Conservation (phyloP, 768 basidiomycete species). For the Naganishia randhawae region DNA sequence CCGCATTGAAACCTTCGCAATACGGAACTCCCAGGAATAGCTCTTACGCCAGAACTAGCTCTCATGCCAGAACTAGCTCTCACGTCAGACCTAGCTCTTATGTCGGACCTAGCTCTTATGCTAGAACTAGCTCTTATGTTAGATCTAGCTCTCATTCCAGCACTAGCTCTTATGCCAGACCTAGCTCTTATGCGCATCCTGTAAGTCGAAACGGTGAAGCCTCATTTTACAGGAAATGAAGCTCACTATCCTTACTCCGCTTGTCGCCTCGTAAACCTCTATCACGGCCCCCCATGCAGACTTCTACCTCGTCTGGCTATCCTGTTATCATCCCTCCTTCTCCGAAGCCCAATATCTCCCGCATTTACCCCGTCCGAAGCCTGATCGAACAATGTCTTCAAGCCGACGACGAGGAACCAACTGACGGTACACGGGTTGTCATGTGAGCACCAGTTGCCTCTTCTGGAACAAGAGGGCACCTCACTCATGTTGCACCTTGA, state of each 20-base stretch:
- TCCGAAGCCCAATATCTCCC: not conserved
- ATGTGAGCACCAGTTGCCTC: not conserved
- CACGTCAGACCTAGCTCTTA: too few species aligned
- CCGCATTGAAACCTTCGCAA: not conserved
- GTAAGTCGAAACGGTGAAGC: not conserved
- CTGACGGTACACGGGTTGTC: not conserved
- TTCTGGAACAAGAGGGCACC: not conserved
- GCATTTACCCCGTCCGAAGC: constrained; percentile 9
- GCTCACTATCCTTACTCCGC: too few species aligned
- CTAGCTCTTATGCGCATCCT: not conserved
- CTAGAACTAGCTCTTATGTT: too few species aligned
- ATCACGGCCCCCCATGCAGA: too few species aligned
- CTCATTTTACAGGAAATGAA: not conserved
- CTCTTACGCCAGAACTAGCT: not conserved
- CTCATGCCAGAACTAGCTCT: too few species aligned
- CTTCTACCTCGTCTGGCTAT: not conserved
- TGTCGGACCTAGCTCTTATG: too few species aligned
- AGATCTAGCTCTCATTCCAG: too few species aligned
- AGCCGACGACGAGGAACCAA: constrained; percentile 1
- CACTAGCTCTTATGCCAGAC: too few species aligned
- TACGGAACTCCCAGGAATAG: not conserved
- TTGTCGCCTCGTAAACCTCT: not conserved
- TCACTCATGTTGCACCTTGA: not conserved
- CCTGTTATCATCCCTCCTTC: not conserved
- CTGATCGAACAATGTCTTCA: not conserved